Evolutionary conservation across 208 protist species (phyloP), one percentile per base, ranked within the genome.

Genomic region (Trypanosoma brucei): DNA sequence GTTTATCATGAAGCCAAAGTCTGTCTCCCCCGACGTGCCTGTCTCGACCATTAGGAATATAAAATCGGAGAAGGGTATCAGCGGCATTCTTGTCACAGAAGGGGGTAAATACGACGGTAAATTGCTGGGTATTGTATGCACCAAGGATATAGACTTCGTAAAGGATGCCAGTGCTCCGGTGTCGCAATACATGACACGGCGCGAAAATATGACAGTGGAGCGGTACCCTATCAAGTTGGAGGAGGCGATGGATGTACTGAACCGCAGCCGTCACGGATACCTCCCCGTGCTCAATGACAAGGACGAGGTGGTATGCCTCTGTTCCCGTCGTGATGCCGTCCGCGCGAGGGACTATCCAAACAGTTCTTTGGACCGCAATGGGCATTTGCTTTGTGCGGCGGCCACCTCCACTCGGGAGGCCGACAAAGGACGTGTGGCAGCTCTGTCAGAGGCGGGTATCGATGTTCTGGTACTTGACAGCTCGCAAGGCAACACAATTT

Each of bases 121-220:
- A 76, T 81, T 99, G 6, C 70, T 99, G 22, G 97, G 97, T 55
- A 97, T 99, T 14, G 94, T 99, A 35, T 98, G 96, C 65, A 84
- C 83, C 22, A 96, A 98, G 68, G 98, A 99, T 70, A 93, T 98
- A 55, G 97, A 98, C 83, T 99, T 98, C 73, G 78, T 98, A 35
- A 88, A 95, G 66, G 87, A 98, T 74, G 75, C 80, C 59, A 67
- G 56, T 14, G 80, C 74, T 1, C 75, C 73, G 0, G 78, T 98
- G 1, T 63, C 67, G 22, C 79, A 93, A 48, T 84, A 95, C 14
- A 97, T 97, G 93, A 96, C 84, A 62, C 68, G 55, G 45, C 85
- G 86, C 7, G 76, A 79, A 67, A 74, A 73, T 58, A 86, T 96
- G 84, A 93, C 84, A 50, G 82, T 93, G 48, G 91, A 87, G 70